Conservation (phyloP, 169 alveolate species). For the Plasmodium gonderi region DNA sequence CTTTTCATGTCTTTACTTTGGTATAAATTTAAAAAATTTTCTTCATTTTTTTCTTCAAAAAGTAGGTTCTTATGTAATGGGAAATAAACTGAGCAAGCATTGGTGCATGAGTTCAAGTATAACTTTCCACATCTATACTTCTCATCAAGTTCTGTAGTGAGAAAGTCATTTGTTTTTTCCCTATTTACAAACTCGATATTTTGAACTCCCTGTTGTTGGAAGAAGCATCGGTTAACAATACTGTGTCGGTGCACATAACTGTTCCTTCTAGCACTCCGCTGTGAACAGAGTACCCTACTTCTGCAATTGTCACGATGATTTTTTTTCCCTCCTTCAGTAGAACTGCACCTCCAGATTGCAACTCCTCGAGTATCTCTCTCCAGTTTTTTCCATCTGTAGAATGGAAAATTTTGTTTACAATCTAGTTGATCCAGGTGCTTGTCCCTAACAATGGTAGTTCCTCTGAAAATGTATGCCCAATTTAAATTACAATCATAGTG, state of each 20-base stretch:
- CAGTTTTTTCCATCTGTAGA: not conserved
- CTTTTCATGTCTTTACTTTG: conserved; percentile 36
- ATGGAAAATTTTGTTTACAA: not conserved
- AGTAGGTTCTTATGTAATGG: not conserved
- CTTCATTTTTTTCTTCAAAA: conserved; percentile 9
- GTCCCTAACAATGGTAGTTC: conserved; percentile 5
- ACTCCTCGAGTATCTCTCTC: not conserved
- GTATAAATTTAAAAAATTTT: conserved; percentile 41
- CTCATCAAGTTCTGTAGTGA: conserved; percentile 23
- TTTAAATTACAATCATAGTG: conserved; percentile 15
- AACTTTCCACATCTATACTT: conserved; percentile 19
- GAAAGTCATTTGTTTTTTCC: not conserved
- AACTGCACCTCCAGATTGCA: too few relatives aligned
- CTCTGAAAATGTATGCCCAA: conserved; percentile 12
- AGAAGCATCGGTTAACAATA: not conserved
- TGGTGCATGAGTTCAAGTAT: conserved; percentile 2
- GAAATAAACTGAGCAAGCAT: too few relatives aligned
- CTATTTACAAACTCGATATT: not conserved
- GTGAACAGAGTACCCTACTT: not conserved
- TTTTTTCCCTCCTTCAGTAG: too few relatives aligned
- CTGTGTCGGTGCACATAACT: not conserved
- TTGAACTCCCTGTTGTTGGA: conserved; percentile 13
- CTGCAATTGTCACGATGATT: too few relatives aligned
- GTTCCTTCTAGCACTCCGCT: not conserved
- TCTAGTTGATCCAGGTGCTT: not conserved